Base-by-base conservation (phyloP, 208 protist genomes). In the Crithidia sp. region DNA sequence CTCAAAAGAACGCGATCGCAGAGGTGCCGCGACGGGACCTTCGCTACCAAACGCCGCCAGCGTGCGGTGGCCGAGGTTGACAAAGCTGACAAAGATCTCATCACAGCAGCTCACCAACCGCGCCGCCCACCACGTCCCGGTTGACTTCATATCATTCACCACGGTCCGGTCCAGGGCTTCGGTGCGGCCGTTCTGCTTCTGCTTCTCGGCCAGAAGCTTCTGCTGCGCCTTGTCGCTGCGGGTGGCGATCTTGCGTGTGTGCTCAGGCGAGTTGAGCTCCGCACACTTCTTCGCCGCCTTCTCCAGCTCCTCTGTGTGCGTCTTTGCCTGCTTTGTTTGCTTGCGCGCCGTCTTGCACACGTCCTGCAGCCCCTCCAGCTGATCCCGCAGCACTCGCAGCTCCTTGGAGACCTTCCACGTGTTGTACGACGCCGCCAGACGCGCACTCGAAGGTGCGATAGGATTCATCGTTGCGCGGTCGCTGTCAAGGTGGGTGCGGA, bases 291-390 rank as follows among this genome's bases (percentile, higher is more conserved):
- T 69, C 40, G 64, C 64, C 16, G 16, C 17, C 5, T 56, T 47
- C 3, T 69, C 50, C 50, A 44, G 36, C 7, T 14, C 52, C 5
- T 17, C 19, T 40, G 47, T 9, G 4, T 40, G 10, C 4, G 54
- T 69, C 52, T 69, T 69, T 39, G 53, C 41, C 17, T 69, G 41
- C 52, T 59, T 69, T n/a, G 53, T 41, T 19, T 14, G 6, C 4
- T 14, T 4, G 3, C 53, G 53, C 9, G 16, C 64, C 9, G 64
- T 59, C n/a, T 36, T 36, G 53, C 64, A 39, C 36, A 60, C 50
- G n/a, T 69, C 52, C 7, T 69, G 6, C 0, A 69, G 64, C n/a
- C 10, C 40, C n/a, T 69, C 64, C 36, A 69, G 53, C n/a, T 69
- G 49, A 2, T 36, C 43, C 2, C 53, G 64, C 52, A 69, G 41